Percentiles rank a stretch among this genome's conserved stretches.
Evolutionary conservation across 768 basidiomycete species (phyloP).

Genomic region (Pleurotus salmoneostramineus): DNA sequence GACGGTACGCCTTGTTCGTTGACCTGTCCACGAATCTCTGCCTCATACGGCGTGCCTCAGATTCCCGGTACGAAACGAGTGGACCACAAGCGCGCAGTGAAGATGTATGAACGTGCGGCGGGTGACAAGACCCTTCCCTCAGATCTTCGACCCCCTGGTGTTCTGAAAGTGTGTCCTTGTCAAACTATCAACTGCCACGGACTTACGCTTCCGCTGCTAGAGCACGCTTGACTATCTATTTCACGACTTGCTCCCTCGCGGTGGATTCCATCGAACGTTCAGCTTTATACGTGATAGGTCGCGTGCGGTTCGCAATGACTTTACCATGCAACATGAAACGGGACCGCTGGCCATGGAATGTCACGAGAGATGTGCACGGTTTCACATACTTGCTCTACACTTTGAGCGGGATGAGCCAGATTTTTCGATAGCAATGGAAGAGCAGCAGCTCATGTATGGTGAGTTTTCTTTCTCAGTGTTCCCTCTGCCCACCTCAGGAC

Average conservation of each 20-base stretch:
- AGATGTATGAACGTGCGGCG: constrained; percentile 92
- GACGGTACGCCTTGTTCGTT: constrained; percentile 52
- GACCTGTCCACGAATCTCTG: not conserved
- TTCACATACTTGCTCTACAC: constrained; percentile 85
- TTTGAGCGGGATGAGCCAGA: constrained; percentile 48
- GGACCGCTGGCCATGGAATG: constrained; percentile 80
- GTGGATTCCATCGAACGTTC: constrained; percentile 67
- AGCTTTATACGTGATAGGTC: constrained; percentile 92
- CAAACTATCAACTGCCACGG: constrained; percentile 1
- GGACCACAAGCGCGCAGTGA: constrained; percentile 85
- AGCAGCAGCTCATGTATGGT: constrained; percentile 93
- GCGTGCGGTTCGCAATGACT: constrained; percentile 87
- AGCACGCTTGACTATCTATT: constrained; percentile 92
- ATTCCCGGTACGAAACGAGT: constrained; percentile 82
- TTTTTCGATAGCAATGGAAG: constrained; percentile 70
- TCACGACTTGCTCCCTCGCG: constrained; percentile 66
- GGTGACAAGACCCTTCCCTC: constrained; percentile 91
- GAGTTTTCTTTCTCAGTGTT: constrained; percentile 23
- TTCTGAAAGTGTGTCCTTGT: constrained; percentile 61
- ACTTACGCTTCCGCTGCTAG: constrained; percentile 30
- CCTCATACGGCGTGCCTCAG: constrained; percentile 38
- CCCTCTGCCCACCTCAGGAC: not conserved
- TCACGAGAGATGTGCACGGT: constrained; percentile 91
- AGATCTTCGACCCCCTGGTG: constrained; percentile 82
- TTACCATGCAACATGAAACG: constrained; percentile 86